A percentile compares a stretch with the other conserved stretches of the same genome.
Conservation (phyloP, 345 rosid genomes). For the Nephelium lappaceum region DNA sequence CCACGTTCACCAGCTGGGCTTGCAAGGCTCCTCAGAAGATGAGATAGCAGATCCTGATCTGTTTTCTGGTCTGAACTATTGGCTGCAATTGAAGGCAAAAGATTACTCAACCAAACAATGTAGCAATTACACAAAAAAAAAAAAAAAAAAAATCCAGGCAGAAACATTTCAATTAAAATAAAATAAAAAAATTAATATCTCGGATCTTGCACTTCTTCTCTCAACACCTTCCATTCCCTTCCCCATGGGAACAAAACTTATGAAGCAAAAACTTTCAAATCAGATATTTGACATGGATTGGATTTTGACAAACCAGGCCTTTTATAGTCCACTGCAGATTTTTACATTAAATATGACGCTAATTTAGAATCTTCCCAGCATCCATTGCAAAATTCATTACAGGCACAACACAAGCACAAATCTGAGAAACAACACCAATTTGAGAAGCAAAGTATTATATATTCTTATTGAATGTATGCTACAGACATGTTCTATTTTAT, state of each 20-base stretch:
- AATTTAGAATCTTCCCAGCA: neutral
- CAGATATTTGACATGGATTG: neutral
- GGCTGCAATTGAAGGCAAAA: constrained; percentile 59
- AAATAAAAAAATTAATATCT: neutral
- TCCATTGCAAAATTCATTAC: neutral
- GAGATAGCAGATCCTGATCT: constrained; percentile 81
- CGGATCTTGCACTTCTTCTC: neutral
- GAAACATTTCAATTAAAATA: neutral
- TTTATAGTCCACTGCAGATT: neutral
- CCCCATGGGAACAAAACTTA: neutral
- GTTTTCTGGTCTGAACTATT: constrained; percentile 59
- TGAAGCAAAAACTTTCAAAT: neutral
- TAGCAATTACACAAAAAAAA: neutral
- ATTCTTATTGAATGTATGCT: neutral
- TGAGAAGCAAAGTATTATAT: neutral
- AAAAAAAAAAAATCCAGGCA: neutral
- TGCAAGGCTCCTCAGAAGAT: constrained; percentile 82
- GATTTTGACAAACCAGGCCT: neutral
- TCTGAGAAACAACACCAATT: constrained; percentile 2
- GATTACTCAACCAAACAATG: constrained; percentile 13
- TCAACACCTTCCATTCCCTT: neutral
- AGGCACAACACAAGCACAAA: neutral
- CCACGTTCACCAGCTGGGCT: constrained; percentile 54
- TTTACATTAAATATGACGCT: neutral
- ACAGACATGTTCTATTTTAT: neutral